These are phyloP conservation scores for Nemania bipapillata DNA, from an alignment of 2,329 filamentous ascomycete genomes.

Conservation along the genomic window DNA sequence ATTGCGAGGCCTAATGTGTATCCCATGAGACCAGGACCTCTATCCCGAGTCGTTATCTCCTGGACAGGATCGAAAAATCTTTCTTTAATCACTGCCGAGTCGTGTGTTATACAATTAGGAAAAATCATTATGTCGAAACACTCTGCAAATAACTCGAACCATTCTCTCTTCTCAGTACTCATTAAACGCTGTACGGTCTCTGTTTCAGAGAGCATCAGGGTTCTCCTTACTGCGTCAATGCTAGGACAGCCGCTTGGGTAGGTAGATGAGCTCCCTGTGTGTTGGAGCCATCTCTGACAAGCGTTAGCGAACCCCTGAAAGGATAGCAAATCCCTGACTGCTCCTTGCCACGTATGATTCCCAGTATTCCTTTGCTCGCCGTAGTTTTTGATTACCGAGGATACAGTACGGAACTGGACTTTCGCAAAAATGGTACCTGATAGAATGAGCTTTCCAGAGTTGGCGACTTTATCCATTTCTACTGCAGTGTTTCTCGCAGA, in stretches of 20 bases:
- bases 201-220: not conserved
- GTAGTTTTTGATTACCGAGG: not conserved
- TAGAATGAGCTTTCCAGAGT: not conserved
- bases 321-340: too few species aligned
- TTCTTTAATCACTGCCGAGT: not conserved
- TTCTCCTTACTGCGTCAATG: not conserved
- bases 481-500: not conserved
- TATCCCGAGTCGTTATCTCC: not conserved
- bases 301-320: not conserved
- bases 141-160: not conserved
- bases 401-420: not conserved
- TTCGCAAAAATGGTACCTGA: slow-evolving; percentile 7
- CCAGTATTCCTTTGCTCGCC: not conserved
- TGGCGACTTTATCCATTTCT: not conserved
- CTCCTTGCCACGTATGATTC: too few species aligned
- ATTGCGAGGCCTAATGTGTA: not conserved
- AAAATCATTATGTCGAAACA: not conserved
- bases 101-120: not conserved
- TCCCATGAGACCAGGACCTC: not conserved
- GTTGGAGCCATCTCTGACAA: slow-evolving; percentile 8
- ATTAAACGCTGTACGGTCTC: too few species aligned
- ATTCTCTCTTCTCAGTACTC: not conserved
- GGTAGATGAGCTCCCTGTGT: not conserved
- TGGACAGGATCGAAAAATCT: not conserved
- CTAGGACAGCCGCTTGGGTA: not conserved